phyloP scores from a whole-genome alignment of 768 basidiomycete genomes.

The Dentipellis fragilis region DNA sequence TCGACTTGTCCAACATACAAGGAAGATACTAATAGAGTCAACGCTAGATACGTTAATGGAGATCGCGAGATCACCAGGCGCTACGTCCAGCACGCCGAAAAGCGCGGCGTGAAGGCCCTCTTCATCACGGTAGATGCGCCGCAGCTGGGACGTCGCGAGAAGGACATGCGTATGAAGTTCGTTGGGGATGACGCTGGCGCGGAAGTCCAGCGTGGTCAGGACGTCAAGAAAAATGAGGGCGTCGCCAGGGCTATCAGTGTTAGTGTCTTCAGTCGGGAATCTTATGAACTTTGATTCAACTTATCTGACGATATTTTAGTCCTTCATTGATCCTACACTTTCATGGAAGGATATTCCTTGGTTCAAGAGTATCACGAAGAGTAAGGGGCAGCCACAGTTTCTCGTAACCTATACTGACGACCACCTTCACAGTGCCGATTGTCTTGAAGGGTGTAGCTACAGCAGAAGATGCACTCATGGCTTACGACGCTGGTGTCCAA shows the following conservation, averaged over 20 bases:
- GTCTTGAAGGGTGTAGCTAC: slow-evolving; percentile 81
- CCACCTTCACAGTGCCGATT: slow-evolving; percentile 59
- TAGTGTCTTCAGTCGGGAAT: not conserved
- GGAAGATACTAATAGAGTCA: slow-evolving; percentile 1
- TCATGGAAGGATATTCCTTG: slow-evolving; percentile 75
- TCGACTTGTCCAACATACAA: not conserved
- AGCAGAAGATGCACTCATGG: slow-evolving; percentile 76
- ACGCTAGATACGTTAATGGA: slow-evolving; percentile 73
- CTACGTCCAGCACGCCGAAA: slow-evolving; percentile 82
- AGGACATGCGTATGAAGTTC: slow-evolving; percentile 25
- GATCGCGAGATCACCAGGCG: slow-evolving; percentile 78
- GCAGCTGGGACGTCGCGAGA: slow-evolving; percentile 85
- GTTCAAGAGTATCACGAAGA: slow-evolving; percentile 47
- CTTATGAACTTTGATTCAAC: not conserved
- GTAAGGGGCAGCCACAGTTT: slow-evolving; percentile 14
- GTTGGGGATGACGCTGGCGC: not conserved
- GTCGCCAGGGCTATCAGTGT: slow-evolving; percentile 5
- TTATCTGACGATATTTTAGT: slow-evolving; percentile 34
- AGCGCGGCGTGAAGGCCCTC: slow-evolving; percentile 79
- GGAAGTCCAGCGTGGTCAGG: not conserved
- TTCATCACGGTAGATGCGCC: slow-evolving; percentile 98
- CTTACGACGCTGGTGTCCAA: slow-evolving; percentile 64
- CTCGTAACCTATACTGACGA: slow-evolving; percentile 1
- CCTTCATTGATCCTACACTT: slow-evolving; percentile 88
- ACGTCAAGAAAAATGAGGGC: slow-evolving; percentile 1